phyloP scores from a whole-genome alignment of 805 yeast species.

The Pichia rugopelliculosa region DNA sequence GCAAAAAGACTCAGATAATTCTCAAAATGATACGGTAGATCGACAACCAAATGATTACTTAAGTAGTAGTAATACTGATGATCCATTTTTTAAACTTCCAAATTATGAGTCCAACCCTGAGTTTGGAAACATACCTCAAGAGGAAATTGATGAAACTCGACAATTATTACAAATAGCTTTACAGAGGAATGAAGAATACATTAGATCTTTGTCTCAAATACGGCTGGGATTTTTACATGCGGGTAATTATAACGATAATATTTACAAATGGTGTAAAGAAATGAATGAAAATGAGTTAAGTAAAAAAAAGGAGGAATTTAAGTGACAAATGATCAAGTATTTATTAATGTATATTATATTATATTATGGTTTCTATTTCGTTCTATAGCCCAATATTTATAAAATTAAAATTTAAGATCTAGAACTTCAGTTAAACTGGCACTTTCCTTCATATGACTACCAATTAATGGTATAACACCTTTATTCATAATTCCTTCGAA shows the following conservation, averaged over 20 bases:
- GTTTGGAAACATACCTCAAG: constrained; percentile 40
- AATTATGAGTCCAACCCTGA: constrained; percentile 39
- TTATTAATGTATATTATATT: not conserved
- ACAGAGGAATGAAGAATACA: constrained; percentile 81
- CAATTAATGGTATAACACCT: constrained; percentile 12
- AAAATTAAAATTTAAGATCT: not conserved
- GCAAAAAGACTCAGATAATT: constrained; percentile 19
- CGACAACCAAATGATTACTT: not conserved
- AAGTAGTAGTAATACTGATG: constrained; percentile 23
- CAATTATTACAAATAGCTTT: constrained; percentile 71
- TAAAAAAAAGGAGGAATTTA: not conserved
- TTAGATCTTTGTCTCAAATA: constrained; percentile 65
- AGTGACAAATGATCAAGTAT: not conserved
- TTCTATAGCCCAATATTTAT: not conserved
- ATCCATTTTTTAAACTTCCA: constrained; percentile 65
- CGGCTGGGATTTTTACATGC: constrained; percentile 75
- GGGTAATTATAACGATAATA: constrained; percentile 60
- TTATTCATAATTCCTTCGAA: constrained; percentile 49
- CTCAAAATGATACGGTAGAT: constrained; percentile 4
- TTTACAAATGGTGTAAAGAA: constrained; percentile 80
- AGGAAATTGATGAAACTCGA: constrained; percentile 60
- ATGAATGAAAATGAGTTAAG: constrained; percentile 49
- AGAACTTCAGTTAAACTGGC: constrained; percentile 11
- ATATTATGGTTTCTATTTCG: not conserved
- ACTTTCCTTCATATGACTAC: not conserved